A percentile compares a stretch with the other conserved stretches of the same genome.
Evolutionary conservation across 345 rosid genomes (phyloP).

Genomic region (Acer campestre): DNA sequence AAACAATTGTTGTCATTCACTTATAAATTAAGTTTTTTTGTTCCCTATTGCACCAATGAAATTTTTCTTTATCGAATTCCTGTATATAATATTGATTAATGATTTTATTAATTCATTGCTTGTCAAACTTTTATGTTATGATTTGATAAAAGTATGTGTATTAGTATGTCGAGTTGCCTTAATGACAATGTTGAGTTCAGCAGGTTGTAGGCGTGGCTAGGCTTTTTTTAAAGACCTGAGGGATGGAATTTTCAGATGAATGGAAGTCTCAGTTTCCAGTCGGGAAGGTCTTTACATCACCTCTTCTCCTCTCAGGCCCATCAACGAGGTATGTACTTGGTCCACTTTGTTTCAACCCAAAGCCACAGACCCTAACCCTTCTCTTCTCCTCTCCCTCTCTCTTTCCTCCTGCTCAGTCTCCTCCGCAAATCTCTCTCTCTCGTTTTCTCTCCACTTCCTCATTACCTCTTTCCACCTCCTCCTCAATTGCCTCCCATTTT

Average conservation of each 20-base stretch:
- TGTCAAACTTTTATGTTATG: neutral
- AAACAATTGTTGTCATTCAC: too few relatives aligned
- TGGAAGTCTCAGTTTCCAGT: slow-evolving; percentile 46
- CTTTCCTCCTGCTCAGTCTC: slow-evolving; percentile 29
- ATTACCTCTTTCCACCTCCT: slow-evolving; percentile 25
- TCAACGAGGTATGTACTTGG: slow-evolving; percentile 27
- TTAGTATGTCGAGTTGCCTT: neutral
- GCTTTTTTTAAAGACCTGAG: neutral
- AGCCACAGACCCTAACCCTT: slow-evolving; percentile 22
- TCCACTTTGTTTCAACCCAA: slow-evolving; percentile 43
- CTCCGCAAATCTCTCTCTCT: slow-evolving; percentile 32
- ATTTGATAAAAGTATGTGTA: too few relatives aligned
- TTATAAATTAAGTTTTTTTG: neutral
- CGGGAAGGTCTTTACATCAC: slow-evolving; percentile 27
- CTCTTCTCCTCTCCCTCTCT: slow-evolving; percentile 39
- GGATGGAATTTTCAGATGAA: slow-evolving; percentile 27
- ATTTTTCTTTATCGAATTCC: neutral
- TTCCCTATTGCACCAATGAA: neutral
- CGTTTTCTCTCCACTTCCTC: slow-evolving; percentile 34
- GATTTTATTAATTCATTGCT: neutral
- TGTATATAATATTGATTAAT: neutral
- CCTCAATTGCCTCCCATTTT: slow-evolving; percentile 29
- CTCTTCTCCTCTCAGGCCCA: slow-evolving; percentile 37
- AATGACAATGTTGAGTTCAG: neutral
- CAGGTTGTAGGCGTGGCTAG: neutral